phyloP scores from a whole-genome alignment of 345 rosid species.

The Moricandia arvensis region DNA sequence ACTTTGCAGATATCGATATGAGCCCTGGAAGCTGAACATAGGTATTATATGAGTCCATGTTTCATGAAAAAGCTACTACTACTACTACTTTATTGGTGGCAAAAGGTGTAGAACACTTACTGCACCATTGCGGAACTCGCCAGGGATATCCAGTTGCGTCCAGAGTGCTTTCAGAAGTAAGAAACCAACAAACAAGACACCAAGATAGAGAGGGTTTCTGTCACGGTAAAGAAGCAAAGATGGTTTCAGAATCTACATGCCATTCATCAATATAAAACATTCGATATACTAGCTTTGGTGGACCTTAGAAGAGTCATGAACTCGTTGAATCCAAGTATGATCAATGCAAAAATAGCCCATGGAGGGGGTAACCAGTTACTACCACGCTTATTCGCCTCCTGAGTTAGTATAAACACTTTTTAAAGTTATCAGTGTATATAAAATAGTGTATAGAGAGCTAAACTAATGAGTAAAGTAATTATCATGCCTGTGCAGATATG shows the following conservation, averaged over 20 bases:
- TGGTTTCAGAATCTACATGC: constrained; percentile 7
- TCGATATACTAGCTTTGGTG: constrained; percentile 1
- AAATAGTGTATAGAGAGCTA: background rate
- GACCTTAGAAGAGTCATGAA: constrained; percentile 96
- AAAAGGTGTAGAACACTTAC: constrained; percentile 52
- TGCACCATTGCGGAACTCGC: constrained; percentile 81
- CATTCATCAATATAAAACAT: background rate
- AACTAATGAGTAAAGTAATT: background rate
- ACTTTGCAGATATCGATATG: constrained; percentile 70
- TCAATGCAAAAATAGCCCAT: constrained; percentile 88
- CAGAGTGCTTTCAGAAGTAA: constrained; percentile 78
- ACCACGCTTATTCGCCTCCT: constrained; percentile 86
- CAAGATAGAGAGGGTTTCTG: constrained; percentile 88
- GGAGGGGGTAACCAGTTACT: constrained; percentile 98
- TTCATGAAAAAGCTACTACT: background rate
- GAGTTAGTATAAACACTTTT: constrained; percentile 24
- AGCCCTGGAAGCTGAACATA: constrained; percentile 78
- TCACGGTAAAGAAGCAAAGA: constrained; percentile 14
- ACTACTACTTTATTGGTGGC: background rate
- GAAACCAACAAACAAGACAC: constrained; percentile 60
- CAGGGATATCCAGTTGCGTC: constrained; percentile 88
- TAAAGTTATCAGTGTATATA: background rate
- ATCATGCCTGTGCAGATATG: constrained; percentile 90
- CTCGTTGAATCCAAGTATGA: constrained; percentile 89
- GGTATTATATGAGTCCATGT: background rate